Conservation (phyloP, 306 rosid genomes). For the Vicia faba region DNA sequence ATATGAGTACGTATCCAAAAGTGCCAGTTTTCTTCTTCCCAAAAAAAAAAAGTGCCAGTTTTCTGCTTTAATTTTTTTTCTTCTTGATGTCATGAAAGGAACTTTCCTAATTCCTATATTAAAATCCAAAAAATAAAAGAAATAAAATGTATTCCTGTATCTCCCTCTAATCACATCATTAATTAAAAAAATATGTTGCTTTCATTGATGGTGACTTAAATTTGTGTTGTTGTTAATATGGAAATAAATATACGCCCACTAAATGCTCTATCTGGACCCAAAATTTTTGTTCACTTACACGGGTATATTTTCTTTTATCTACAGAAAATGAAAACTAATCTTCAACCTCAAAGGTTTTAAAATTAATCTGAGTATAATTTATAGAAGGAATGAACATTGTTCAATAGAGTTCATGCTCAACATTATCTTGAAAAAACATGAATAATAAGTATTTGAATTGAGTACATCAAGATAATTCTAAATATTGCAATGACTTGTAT, state of each 20-base stretch:
- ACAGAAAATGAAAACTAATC: no score
- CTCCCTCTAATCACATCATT: background rate
- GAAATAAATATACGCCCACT: background rate
- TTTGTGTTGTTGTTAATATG: background rate
- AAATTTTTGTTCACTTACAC: background rate
- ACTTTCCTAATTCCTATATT: no score
- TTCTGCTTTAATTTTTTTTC: no score
- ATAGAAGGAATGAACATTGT: background rate
- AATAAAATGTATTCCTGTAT: background rate
- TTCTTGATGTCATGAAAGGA: no score
- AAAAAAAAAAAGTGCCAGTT: no score
- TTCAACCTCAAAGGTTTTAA: background rate
- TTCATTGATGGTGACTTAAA: slow-evolving; percentile 25
- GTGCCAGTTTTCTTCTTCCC: no score
- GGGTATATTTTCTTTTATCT: background rate
- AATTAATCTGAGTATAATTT: background rate
- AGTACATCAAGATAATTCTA: background rate
- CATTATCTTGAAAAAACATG: background rate
- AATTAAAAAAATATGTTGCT: slow-evolving; percentile 29
- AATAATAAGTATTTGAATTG: background rate
- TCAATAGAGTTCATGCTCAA: background rate
- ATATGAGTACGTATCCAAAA: no score
- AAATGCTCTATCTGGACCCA: background rate
- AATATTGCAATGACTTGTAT: no score
- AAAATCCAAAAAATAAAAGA: background rate